Evolutionary conservation across 306 rosid genomes (phyloP), one percentile per base, ranked within the genome.

Genomic region (Trichosanthes cucumerina): DNA sequence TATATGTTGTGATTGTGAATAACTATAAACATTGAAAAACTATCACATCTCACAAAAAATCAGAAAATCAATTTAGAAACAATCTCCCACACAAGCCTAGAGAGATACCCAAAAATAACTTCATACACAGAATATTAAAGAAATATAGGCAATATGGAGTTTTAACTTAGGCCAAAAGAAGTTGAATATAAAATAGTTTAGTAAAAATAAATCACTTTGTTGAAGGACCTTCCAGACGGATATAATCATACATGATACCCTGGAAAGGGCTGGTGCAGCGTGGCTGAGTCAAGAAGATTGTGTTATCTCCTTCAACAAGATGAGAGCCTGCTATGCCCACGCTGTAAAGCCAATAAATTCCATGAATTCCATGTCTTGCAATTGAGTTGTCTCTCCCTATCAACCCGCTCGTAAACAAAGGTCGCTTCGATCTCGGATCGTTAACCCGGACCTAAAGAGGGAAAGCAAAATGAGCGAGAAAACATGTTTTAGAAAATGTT

Each of bases 211-310:
- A 24, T 24, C 58, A 72, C 15, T 47, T 73, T 52, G 78, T 31
- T 8, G 79, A 75, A 12, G 85, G 85, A 9, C 64, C 77, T 79
- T 82, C 85, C 31, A 82, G 63, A 75, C 85, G 85, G 76, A 82
- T 79, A 44, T 82, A 82, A 28, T 82, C 85, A 41, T 82, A 78
- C 80, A 78, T 78, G 57, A 78, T 39, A 43, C 80, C 80, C 28
- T 78, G 80, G 44, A 78, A 78, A 62, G 80, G 80, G 74, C 80
- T 62, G 56, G 26, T 63, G 71, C 70, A 77, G 24, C 72, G 57
- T n/a, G 72, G 57, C 53, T 81, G 84, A n/a, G 84, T 76, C 8
- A 81, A 64, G 74, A 52, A 81, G n/a, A 81, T 81, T 5, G 70
- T 66, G 73, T 81, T 81, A 7, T 76, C 36, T 38, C 84, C 84